Evolutionary conservation across 2,329 filamentous ascomycete genomes (phyloP), one percentile per base, ranked within the genome.

Genomic region (Cordyceps militaris): DNA sequence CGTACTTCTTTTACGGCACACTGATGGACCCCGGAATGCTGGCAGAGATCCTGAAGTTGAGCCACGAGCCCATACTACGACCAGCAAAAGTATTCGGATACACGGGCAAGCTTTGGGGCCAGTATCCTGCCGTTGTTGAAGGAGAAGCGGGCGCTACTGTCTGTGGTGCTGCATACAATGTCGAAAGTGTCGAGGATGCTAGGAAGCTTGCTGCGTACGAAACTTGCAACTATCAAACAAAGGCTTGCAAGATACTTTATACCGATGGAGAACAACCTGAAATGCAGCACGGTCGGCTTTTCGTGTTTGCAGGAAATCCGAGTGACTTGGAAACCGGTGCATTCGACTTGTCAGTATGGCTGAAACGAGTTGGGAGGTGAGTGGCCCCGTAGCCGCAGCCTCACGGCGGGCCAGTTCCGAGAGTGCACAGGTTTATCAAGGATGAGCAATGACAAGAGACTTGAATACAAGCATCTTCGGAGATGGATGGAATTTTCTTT

Each of bases 1-100:
- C 21, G 14, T 40, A 40, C 49, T 52, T 52, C 13, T 52, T 51
- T 40, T 51, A 51, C 9, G 49, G 49, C 49, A 52, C 49, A 14
- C 32, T 52, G 32, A 52, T 26, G 21, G 49, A 52, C 16, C 49
- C 49, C 21, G 24, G 26, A n/a, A 40, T 52, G 49, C 49, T 52
- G 8, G 8, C 21, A 3, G 49, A 40, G 21, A 40, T 52, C 11
- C 8, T 54, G 21, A n/a, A 54, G 21, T 14, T 44, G n/a, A 8
- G 30, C 26, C 36, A 54, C 13, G 36, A 52, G 32, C 49, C 32
- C 5, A 19, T 52, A 26, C 21, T 52, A 19, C 49, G 49, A 1
- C 32, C 32, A 38, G 49, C 24, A 24, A n/a, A 52, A 8, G 24
- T 52, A n/a, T 30, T 52, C 36, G 21, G 49, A 24, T 40, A 52